Percentiles rank a stretch among this genome's conserved stretches.
phyloP scores from a whole-genome alignment of 2,329 filamentous ascomycete genomes.

The Endoconidiophora polonica region DNA sequence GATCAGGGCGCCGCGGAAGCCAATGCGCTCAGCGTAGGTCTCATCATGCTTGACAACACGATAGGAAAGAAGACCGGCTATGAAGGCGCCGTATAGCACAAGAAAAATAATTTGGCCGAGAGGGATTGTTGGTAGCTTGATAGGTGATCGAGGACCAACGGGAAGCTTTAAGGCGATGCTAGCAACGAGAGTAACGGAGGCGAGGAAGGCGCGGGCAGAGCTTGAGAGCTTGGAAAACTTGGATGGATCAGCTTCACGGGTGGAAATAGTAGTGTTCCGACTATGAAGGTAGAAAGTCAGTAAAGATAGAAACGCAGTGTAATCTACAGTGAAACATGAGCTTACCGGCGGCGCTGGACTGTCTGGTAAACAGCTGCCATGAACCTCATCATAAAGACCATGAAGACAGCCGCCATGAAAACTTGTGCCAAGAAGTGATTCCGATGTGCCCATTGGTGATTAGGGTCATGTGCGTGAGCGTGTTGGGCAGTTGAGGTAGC shows the following conservation, averaged over 20 bases:
- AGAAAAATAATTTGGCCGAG: slow-evolving; percentile 37
- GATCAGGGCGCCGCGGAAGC: slow-evolving; percentile 51
- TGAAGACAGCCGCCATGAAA: slow-evolving; percentile 1
- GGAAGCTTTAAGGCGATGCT: slow-evolving; percentile 36
- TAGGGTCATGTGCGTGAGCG: slow-evolving; percentile 3
- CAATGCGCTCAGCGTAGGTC: slow-evolving; percentile 47
- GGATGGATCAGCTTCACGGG: slow-evolving; percentile 28
- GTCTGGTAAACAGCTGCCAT: neutral
- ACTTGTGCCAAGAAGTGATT: slow-evolving; percentile 10
- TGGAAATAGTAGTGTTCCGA: slow-evolving; percentile 21
- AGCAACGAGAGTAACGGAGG: slow-evolving; percentile 39
- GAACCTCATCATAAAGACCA: slow-evolving; percentile 6
- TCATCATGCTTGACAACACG: slow-evolving; percentile 33
- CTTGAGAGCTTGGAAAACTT: slow-evolving; percentile 22
- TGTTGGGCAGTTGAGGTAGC: neutral
- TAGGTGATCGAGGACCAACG: slow-evolving; percentile 27
- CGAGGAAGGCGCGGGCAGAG: slow-evolving; percentile 40
- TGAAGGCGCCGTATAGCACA: slow-evolving; percentile 39
- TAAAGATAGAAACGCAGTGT: too few relatives aligned
- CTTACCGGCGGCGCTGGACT: slow-evolving; percentile 7
- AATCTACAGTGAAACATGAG: too few relatives aligned
- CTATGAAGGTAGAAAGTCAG: too few relatives aligned
- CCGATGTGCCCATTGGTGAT: slow-evolving; percentile 10
- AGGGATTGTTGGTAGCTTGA: slow-evolving; percentile 43
- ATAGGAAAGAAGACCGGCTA: slow-evolving; percentile 39